Base-by-base conservation (phyloP, 768 basidiomycete species). In the Phaeotremella skinneri region DNA sequence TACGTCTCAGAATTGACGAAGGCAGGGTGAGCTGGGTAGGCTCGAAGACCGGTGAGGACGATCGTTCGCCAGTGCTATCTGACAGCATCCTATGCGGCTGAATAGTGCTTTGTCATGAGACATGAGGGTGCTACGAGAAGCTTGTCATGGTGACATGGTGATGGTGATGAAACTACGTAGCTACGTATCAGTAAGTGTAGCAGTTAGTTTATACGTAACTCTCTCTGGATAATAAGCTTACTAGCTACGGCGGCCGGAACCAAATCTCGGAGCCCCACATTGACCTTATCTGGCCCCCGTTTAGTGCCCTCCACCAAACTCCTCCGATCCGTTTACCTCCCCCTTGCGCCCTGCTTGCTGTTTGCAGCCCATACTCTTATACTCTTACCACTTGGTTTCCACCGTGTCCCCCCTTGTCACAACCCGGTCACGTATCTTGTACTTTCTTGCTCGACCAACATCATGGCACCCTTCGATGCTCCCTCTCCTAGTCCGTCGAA, bases 1-100 rank as follows among this genome's bases (percentile, higher is more conserved):
- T 73, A 1, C 69, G 64, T 2, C 62, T 60, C 6, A 62, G 49
- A 23, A 73, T 61, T 53, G 4, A 73, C 2, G 59, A 29, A 43
- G 30, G 59, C 16, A 26, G 37, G 13, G 30, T 50, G 9, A 27
- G 26, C 21, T 9, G 7, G 34, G 34, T 7, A 37, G 34, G 17
- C 9, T 17, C 17, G 34, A 37, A 37, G 7, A 37, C 34, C 17
- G 34, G 34, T 7, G 34, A 37, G 34, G 34, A 37, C 7, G 34
- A 37, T 37, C 34, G 17, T 7, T 37, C 34, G 34, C 9, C 34
- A 17, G 17, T 7, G 34, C 7, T 17, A 37, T 37, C 34, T 37
- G n/a, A n/a, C n/a, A n/a, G n/a, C n/a, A n/a, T n/a, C n/a, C n/a
- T n/a, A n/a, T n/a, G n/a, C n/a, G n/a, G n/a, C n/a, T n/a, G n/a